phyloP scores from a whole-genome alignment of 2,329 filamentous ascomycete genomes.

The Alternaria burnsii region DNA sequence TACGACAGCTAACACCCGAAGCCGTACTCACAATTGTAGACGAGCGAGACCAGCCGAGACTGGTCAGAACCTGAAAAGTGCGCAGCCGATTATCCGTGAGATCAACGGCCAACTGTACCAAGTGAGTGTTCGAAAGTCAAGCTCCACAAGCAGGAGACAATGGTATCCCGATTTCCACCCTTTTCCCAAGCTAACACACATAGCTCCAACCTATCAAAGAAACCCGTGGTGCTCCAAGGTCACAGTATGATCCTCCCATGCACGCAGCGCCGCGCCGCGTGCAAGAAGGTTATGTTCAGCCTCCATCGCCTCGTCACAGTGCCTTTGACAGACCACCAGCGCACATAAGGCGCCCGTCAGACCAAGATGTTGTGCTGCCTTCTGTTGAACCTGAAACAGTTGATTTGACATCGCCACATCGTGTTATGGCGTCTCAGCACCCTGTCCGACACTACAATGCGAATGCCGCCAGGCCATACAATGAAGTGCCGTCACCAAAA shows the following conservation, averaged over 20 bases:
- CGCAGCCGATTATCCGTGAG: slow-evolving; percentile 32
- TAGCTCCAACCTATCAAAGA: slow-evolving; percentile 45
- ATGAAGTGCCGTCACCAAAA: slow-evolving; percentile 25
- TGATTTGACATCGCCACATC: slow-evolving; percentile 29
- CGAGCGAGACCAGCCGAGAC: slow-evolving; percentile 20
- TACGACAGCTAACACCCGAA: not conserved
- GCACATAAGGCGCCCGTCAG: slow-evolving; percentile 34
- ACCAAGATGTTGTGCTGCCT: slow-evolving; percentile 45
- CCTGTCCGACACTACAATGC: slow-evolving; percentile 15
- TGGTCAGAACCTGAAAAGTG: slow-evolving; percentile 19
- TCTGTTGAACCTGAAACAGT: slow-evolving; percentile 45
- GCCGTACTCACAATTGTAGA: slow-evolving; percentile 27
- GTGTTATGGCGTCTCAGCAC: slow-evolving; percentile 10
- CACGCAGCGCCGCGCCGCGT: slow-evolving; percentile 19
- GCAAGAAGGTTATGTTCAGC: slow-evolving; percentile 23
- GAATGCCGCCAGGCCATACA: slow-evolving; percentile 13
- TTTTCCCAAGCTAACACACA: slow-evolving; percentile 29
- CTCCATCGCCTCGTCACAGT: slow-evolving; percentile 22
- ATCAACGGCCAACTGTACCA: slow-evolving; percentile 43
- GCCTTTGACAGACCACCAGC: slow-evolving; percentile 24
- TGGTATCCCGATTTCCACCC: slow-evolving; percentile 11
- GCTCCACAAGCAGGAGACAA: slow-evolving; percentile 23
- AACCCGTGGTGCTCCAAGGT: slow-evolving; percentile 16
- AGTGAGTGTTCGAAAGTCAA: slow-evolving; percentile 40
- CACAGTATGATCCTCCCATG: slow-evolving; percentile 25